A percentile compares a stretch with the other conserved stretches of the same genome.
Evolutionary conservation across 371 early-diverging fungal species (phyloP).

Genomic region (Cokeromyces recurvatus): DNA sequence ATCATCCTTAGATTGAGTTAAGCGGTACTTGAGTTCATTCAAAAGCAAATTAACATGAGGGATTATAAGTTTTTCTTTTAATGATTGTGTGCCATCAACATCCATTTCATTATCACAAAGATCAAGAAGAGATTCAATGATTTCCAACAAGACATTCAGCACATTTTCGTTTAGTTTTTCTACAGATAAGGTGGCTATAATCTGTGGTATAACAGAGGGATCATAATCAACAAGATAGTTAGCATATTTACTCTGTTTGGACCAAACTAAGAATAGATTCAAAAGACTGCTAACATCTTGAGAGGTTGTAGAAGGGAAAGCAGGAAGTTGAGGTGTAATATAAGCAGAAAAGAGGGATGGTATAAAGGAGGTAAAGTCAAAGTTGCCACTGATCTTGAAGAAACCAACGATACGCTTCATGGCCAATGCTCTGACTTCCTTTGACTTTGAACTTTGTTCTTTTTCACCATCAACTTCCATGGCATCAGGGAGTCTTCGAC

Average conservation of each 20-base stretch:
- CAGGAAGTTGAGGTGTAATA: slow-evolving; percentile 67
- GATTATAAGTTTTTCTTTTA: slow-evolving; percentile 51
- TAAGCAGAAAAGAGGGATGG: slow-evolving; percentile 66
- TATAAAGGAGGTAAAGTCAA: slow-evolving; percentile 74
- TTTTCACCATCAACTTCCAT: slow-evolving; percentile 30
- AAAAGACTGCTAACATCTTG: slow-evolving; percentile 79
- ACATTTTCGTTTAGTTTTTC: slow-evolving; percentile 74
- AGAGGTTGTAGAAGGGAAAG: slow-evolving; percentile 73
- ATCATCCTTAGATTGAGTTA: slow-evolving; percentile 49
- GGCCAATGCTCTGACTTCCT: slow-evolving; percentile 63
- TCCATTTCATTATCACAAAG: slow-evolving; percentile 48
- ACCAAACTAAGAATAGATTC: slow-evolving; percentile 77
- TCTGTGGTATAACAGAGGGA: slow-evolving; percentile 55
- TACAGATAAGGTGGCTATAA: slow-evolving; percentile 69
- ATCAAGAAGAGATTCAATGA: slow-evolving; percentile 73
- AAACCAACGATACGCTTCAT: slow-evolving; percentile 73
- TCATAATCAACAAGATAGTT: slow-evolving; percentile 63
- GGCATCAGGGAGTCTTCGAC: slow-evolving; percentile 14
- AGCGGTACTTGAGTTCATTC: slow-evolving; percentile 55
- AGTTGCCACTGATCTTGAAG: slow-evolving; percentile 64
- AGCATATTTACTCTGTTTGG: slow-evolving; percentile 57
- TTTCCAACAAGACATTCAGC: slow-evolving; percentile 59
- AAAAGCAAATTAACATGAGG: slow-evolving; percentile 64
- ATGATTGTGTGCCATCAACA: slow-evolving; percentile 21
- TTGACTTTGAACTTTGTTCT: slow-evolving; percentile 37